Base-by-base conservation (phyloP, 2,329 filamentous ascomycete species). In the Dothideomycetes sp. region DNA sequence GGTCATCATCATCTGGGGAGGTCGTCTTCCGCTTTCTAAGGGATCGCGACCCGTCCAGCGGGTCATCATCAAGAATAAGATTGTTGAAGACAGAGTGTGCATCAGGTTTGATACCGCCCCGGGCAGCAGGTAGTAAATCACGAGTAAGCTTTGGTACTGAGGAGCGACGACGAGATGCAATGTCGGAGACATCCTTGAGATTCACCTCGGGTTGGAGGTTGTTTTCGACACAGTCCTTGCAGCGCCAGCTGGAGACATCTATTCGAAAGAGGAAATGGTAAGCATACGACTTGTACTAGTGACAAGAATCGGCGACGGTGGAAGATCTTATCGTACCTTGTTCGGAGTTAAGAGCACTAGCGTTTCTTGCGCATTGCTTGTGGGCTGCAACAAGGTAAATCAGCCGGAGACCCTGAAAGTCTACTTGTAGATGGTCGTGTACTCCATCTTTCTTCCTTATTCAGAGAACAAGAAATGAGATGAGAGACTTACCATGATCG, bases 1-100 rank as follows among this genome's bases (percentile, higher is more conserved):
- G 38, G 11, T 59, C 60, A 12, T 66, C 65, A 48, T 81, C 70
- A 46, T 84, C 68, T 42, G 77, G 73, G 3, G 83, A 81, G 1
- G 84, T 86, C 14, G 84, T 80, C 59, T 89, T 94, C 39, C 88
- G 77, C 62, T 94, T 94, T 44, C 88, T 75, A 44, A 94, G 65
- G 22, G 83, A 75, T 38, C 86, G 79, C 7, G 84, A 79, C 34
- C 81, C 83, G 58, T 89, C 82, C 64, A 81, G 69, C 5, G 80
- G 72, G 52, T 86, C 81, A 45, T 82, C 81, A 38, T 82, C 75
- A 39, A 83, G 68, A 29, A 83, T 78, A 9, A 83, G 64, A 41
- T 79, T 78, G 48, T 82, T 82, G 59, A 87, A 87, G 19, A 86
- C 76, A 0, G 84, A 87, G 58, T 85, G 81, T 12, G 83, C 84